Evolutionary conservation across 352 stramenopile species (phyloP).

Genomic region (Halophytophthora batemanensis): DNA sequence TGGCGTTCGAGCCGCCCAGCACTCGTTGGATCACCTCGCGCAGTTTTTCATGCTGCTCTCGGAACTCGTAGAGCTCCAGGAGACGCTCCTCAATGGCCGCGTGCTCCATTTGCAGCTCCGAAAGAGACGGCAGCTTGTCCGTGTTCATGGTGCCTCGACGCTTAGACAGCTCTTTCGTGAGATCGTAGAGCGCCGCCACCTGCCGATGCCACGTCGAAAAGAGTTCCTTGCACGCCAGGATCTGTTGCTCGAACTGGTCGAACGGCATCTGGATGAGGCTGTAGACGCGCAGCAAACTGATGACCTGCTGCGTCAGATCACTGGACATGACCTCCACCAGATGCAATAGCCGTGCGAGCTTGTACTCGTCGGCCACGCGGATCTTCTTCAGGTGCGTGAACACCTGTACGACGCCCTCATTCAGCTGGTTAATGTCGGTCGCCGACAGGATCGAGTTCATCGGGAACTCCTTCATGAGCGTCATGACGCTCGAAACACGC

Average conservation of each 20-base stretch:
- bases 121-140: conserved; percentile 75
- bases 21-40: conserved; percentile 86
- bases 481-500: conserved; percentile 87
- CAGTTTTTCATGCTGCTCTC: conserved; percentile 90
- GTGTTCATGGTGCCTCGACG: conserved; percentile 77
- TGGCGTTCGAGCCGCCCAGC: conserved; percentile 46
- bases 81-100: conserved; percentile 85
- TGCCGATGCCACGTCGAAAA: conserved; percentile 87
- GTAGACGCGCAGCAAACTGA: conserved; percentile 78
- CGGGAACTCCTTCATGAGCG: conserved; percentile 92
- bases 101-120: conserved; percentile 86
- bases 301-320: conserved; percentile 78
- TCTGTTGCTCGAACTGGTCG: conserved; percentile 76
- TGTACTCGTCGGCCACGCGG: conserved; percentile 86
- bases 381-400: conserved; percentile 92
- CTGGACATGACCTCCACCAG: conserved; percentile 87
- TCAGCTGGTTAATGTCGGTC: conserved; percentile 83
- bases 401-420: conserved; percentile 71
- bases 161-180: conserved; percentile 85
- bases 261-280: conserved; percentile 84
- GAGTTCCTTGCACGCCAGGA: conserved; percentile 77
- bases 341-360: conserved; percentile 70
- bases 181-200: conserved; percentile 78
- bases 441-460: conserved; percentile 91
- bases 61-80: conserved; percentile 87